Conservation (phyloP, 257 asterid species). For the Lithospermum erythrorhizon region DNA sequence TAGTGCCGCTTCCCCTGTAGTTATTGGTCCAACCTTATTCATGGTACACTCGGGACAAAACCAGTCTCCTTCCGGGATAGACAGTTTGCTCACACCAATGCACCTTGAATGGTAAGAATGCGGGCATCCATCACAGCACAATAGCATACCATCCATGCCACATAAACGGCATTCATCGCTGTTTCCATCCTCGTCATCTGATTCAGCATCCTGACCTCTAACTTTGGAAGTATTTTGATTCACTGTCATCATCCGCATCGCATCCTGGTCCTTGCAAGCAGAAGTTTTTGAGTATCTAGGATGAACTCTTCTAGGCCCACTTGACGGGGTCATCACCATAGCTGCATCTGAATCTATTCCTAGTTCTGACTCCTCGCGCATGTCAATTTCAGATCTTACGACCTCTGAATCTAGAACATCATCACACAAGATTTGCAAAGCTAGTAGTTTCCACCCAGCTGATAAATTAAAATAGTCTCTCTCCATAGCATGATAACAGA, state of each 20-base stretch:
- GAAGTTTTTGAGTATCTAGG: conserved; percentile 54
- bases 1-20: conserved; percentile 33
- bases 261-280: conserved; percentile 38
- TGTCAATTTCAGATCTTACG: conserved; percentile 59
- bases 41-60: conserved; percentile 77
- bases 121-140: conserved; percentile 91
- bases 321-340: conserved; percentile 22
- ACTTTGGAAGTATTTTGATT: conserved; percentile 25
- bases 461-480: conserved; percentile 59
- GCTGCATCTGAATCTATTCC: conserved; percentile 47
- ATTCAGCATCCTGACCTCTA: conserved; percentile 23
- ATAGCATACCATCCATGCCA: conserved; percentile 79
- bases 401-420: conserved; percentile 62
- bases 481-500: conserved; percentile 53
- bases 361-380: conserved; percentile 57
- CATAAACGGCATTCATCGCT: conserved; percentile 87
- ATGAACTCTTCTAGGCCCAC: conserved; percentile 53
- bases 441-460: conserved; percentile 48
- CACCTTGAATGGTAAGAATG: conserved; percentile 74
- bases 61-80: conserved; percentile 64
- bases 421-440: conserved; percentile 75
- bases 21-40: conserved; percentile 40
- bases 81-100: conserved; percentile 63
- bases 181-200: conserved; percentile 51
- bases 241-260: conserved; percentile 23